These are phyloP conservation scores for Tricholoma terreum DNA, from an alignment of 768 basidiomycete species.

Conservation along the genomic window DNA sequence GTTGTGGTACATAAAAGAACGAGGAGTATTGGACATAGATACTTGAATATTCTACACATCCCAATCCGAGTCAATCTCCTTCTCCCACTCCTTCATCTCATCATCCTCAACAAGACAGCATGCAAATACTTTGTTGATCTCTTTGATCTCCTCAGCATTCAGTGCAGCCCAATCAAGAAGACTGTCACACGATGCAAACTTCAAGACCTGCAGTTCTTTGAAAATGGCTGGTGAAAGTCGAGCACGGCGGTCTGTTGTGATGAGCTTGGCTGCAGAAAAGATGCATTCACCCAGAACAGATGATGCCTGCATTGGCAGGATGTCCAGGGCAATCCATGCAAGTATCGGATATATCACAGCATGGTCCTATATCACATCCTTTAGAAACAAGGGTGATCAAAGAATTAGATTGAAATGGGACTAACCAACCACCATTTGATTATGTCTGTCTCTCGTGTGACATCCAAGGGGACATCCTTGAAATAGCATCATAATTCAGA, in stretches of 20 bases:
- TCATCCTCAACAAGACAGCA: too few species aligned
- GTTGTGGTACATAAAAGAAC: too few species aligned
- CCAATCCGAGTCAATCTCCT: too few species aligned
- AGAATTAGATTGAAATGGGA: background rate
- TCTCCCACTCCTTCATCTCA: too few species aligned
- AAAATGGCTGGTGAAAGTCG: background rate
- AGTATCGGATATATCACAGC: background rate
- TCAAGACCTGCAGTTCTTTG: background rate
- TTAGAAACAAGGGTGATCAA: background rate
- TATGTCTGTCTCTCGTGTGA: background rate
- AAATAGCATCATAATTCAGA: background rate
- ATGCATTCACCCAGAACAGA: background rate
- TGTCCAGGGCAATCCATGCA: background rate
- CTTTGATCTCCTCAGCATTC: background rate
- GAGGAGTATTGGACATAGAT: too few species aligned
- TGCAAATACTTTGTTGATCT: background rate
- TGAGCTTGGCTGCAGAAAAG: background rate
- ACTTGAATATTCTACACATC: too few species aligned
- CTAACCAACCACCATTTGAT: background rate
- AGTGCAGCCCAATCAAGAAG: background rate
- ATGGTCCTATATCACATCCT: background rate
- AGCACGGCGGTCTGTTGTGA: background rate
- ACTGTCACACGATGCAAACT: background rate
- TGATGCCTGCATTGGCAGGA: background rate
- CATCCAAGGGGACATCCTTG: background rate